Percentiles rank a stretch among this genome's conserved stretches.
phyloP scores from a whole-genome alignment of 345 rosid species.

The Gossypium herbaceum region DNA sequence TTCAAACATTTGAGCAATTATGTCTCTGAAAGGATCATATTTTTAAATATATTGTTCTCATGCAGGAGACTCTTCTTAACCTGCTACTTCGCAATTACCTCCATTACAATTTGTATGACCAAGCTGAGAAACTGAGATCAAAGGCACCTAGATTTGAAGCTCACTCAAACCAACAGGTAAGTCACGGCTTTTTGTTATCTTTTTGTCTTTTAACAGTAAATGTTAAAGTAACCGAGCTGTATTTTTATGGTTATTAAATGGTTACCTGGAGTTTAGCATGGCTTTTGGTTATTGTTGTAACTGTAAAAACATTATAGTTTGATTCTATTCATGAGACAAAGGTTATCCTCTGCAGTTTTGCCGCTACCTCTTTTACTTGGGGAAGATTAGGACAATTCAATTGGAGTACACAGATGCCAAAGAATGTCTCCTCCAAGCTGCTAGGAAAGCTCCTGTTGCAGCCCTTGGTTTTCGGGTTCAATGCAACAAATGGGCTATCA shows the following conservation, averaged over 20 bases:
- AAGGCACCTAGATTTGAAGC: slow-evolving; percentile 60
- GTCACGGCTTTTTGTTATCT: not conserved
- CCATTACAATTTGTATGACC: slow-evolving; percentile 59
- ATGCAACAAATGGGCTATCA: slow-evolving; percentile 58
- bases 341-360: slow-evolving; percentile 38
- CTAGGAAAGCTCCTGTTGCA: slow-evolving; percentile 48
- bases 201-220: not conserved
- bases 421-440: slow-evolving; percentile 59
- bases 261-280: slow-evolving; percentile 1
- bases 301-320: not conserved
- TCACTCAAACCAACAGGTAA: slow-evolving; percentile 20
- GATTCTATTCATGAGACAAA: not conserved
- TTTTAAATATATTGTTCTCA: not conserved
- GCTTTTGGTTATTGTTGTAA: not conserved
- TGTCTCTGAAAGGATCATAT: not conserved
- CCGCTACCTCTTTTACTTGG: slow-evolving; percentile 52
- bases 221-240: not conserved
- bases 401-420: slow-evolving; percentile 62
- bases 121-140: slow-evolving; percentile 59
- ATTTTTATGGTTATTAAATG: not conserved
- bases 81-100: slow-evolving; percentile 58
- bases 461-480: slow-evolving; percentile 55
- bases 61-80: slow-evolving; percentile 59
- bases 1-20: not conserved
- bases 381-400: slow-evolving; percentile 59